These are phyloP conservation scores for Erythrophleum fordii DNA, from an alignment of 306 rosid genomes.

Conservation along the genomic window DNA sequence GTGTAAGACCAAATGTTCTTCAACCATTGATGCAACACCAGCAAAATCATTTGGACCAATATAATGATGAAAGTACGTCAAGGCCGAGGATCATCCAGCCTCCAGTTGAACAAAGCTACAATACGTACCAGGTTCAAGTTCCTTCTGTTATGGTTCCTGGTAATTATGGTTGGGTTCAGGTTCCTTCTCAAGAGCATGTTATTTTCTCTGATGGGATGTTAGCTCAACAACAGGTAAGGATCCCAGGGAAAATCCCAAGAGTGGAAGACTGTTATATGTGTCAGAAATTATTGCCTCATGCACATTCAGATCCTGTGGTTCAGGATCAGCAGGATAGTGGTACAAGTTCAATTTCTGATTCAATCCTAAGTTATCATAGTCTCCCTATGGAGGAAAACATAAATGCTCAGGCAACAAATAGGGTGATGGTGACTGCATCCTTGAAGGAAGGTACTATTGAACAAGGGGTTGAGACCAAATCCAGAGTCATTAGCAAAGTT, in stretches of 20 bases:
- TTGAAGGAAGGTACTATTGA: slow-evolving; percentile 55
- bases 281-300: slow-evolving; percentile 78
- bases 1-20: slow-evolving; percentile 55
- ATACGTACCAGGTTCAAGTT: slow-evolving; percentile 59
- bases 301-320: slow-evolving; percentile 77
- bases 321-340: slow-evolving; percentile 56
- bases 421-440: slow-evolving; percentile 53
- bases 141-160: slow-evolving; percentile 58
- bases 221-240: slow-evolving; percentile 60
- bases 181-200: slow-evolving; percentile 59
- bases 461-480: slow-evolving; percentile 52
- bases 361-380: slow-evolving; percentile 52
- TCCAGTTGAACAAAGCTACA: slow-evolving; percentile 72
- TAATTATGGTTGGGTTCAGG: slow-evolving; percentile 70
- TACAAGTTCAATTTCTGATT: slow-evolving; percentile 52
- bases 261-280: slow-evolving; percentile 73
- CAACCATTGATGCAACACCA: slow-evolving; percentile 62
- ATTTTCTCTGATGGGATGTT: slow-evolving; percentile 57
- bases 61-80: slow-evolving; percentile 58
- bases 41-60: slow-evolving; percentile 60
- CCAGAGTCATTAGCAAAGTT: slow-evolving; percentile 47
- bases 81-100: slow-evolving; percentile 65
- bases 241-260: slow-evolving; percentile 52
- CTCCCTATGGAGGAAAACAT: slow-evolving; percentile 57
- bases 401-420: slow-evolving; percentile 54